phyloP scores from a whole-genome alignment of 83 land plant species.

The Thuja plicata region DNA sequence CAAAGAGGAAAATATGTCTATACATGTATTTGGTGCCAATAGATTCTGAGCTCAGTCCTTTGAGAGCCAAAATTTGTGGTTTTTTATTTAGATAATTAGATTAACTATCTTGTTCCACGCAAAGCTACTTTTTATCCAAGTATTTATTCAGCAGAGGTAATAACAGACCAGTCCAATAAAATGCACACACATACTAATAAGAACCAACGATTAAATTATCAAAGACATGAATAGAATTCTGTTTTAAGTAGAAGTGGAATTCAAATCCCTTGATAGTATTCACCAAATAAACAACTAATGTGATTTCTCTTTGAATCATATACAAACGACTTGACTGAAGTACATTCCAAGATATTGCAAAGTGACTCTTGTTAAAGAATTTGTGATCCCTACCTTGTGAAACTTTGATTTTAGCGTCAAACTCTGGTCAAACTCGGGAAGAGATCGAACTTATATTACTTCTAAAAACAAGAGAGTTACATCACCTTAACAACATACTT shows the following conservation, averaged over 20 bases:
- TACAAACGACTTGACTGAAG: background rate
- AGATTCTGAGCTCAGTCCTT: background rate
- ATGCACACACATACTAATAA: background rate
- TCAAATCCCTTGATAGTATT: background rate
- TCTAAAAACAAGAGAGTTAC: background rate
- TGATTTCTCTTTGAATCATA: background rate
- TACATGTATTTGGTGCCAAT: background rate
- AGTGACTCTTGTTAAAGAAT: background rate
- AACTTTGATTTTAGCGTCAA: background rate
- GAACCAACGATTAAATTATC: background rate
- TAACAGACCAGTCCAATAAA: background rate
- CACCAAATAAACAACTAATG: background rate
- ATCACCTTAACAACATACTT: background rate
- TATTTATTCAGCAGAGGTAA: background rate
- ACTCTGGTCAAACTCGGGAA: background rate
- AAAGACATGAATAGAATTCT: background rate
- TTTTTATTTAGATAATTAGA: background rate
- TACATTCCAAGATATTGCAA: background rate
- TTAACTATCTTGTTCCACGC: background rate
- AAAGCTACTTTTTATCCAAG: background rate
- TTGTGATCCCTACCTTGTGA: background rate
- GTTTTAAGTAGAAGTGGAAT: no score
- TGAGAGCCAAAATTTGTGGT: background rate
- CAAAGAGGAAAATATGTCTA: background rate
- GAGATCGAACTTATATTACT: background rate